Conservation (phyloP, 2,329 filamentous ascomycete genomes). For the Phialophora verrucosa region DNA sequence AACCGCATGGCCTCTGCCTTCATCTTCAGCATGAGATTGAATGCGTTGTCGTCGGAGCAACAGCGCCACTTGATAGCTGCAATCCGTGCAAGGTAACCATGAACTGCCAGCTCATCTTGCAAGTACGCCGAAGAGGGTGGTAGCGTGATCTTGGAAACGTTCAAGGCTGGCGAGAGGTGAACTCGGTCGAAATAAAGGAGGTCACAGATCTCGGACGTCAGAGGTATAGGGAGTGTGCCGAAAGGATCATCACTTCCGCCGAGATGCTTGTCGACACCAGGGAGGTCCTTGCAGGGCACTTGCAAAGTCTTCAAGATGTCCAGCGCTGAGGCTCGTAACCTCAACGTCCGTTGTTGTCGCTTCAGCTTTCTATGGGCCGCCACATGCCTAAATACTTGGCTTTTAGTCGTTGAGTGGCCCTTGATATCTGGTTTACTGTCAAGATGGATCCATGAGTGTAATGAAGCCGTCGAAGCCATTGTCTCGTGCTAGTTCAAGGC, state of each 20-base stretch:
- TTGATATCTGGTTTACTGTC: conserved; percentile 15
- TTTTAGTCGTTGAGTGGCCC: conserved; percentile 14
- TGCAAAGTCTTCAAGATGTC: conserved; percentile 14
- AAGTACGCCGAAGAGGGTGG: conserved; percentile 11
- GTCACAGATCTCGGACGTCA: conserved; percentile 14
- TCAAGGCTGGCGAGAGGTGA: conserved; percentile 11
- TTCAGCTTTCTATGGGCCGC: conserved; percentile 23
- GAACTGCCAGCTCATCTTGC: conserved; percentile 20
- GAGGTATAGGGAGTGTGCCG: conserved; percentile 11
- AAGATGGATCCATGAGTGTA: conserved; percentile 25
- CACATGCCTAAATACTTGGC: conserved; percentile 25
- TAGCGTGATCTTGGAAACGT: not conserved
- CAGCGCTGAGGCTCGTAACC: conserved; percentile 18
- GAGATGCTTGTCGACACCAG: conserved; percentile 8
- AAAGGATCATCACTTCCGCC: conserved; percentile 16
- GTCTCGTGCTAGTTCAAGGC: not conserved
- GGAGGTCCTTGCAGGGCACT: not conserved
- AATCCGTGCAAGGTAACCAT: conserved; percentile 19
- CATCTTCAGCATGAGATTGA: conserved; percentile 22
- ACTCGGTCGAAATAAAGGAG: conserved; percentile 18
- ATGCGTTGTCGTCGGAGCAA: not conserved
- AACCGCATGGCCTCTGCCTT: conserved; percentile 22
- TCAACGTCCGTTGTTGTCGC: conserved; percentile 21
- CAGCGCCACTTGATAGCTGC: conserved; percentile 20
- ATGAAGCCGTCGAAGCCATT: conserved; percentile 5